A percentile compares a stretch with the other conserved stretches of the same genome.
phyloP scores from a whole-genome alignment of 1,284 basidiomycete species.

The Sanguinoderma infundibulare region DNA sequence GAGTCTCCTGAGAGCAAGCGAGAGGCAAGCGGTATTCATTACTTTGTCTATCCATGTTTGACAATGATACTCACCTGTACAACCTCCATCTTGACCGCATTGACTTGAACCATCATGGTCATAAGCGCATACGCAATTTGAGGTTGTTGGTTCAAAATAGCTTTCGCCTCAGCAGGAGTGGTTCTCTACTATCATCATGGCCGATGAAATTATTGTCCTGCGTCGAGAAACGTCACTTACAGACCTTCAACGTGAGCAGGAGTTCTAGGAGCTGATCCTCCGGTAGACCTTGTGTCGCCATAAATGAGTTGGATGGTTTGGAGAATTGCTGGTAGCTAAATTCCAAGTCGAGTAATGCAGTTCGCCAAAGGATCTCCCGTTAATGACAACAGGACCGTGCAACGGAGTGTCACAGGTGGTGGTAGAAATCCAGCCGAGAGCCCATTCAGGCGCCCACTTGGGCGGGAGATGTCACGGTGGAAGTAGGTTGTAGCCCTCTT shows the following conservation, averaged over 20 bases:
- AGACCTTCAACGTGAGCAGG: conserved; percentile 67
- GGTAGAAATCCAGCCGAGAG: too few species aligned
- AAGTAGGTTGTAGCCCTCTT: too few species aligned
- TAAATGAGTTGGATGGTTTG: conserved; percentile 7
- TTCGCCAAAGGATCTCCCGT: too few species aligned
- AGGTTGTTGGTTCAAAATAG: conserved; percentile 72
- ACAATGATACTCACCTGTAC: conserved; percentile 55
- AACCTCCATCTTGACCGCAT: conserved; percentile 72
- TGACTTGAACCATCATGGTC: conserved; percentile 74
- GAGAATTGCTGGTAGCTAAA: too few species aligned
- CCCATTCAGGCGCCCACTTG: too few species aligned
- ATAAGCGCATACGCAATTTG: conserved; percentile 78
- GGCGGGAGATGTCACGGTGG: too few species aligned
- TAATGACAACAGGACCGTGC: too few species aligned
- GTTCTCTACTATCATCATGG: conserved; percentile 56
- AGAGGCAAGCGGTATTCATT: not conserved
- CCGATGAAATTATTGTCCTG: not conserved
- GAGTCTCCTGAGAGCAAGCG: conserved; percentile 22
- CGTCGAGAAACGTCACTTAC: conserved; percentile 8
- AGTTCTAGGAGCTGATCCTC: conserved; percentile 72
- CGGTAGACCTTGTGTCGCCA: conserved; percentile 33
- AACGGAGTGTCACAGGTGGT: too few species aligned
- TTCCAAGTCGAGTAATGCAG: too few species aligned
- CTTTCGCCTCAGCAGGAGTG: conserved; percentile 66
- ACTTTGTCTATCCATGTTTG: not conserved